phyloP scores from a whole-genome alignment of 169 alveolate species.

The Miamiensis avidus region DNA sequence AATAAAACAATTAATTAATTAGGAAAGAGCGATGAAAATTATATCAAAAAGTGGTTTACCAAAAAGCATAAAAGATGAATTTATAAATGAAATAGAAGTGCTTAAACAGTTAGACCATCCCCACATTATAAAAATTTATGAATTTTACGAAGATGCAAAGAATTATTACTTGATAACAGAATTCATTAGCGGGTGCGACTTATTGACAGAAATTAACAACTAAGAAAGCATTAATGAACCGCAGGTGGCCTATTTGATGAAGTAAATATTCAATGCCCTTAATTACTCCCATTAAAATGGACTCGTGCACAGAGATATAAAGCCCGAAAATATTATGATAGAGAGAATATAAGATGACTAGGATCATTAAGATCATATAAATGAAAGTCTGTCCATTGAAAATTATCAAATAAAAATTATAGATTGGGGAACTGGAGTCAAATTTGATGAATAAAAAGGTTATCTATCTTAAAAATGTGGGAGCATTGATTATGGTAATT shows the following conservation, averaged over 20 bases:
- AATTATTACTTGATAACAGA: slow-evolving; percentile 54
- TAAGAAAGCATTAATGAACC: slow-evolving; percentile 85
- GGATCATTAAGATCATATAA: slow-evolving; percentile 34
- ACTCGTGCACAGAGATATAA: slow-evolving; percentile 80
- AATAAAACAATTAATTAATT: not conserved
- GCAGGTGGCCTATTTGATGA: slow-evolving; percentile 75
- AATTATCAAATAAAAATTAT: not conserved
- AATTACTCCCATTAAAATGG: slow-evolving; percentile 59
- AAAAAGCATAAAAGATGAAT: slow-evolving; percentile 36
- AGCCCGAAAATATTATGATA: slow-evolving; percentile 83
- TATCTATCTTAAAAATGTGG: not conserved
- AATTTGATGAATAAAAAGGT: not conserved
- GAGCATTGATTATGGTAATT: not conserved
- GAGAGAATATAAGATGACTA: slow-evolving; percentile 46
- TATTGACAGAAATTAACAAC: slow-evolving; percentile 82
- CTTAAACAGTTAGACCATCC: slow-evolving; percentile 63
- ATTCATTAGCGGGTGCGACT: slow-evolving; percentile 91
- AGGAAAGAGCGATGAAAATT: slow-evolving; percentile 57
- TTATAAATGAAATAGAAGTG: slow-evolving; percentile 51
- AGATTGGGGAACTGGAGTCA: slow-evolving; percentile 36
- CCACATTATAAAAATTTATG: slow-evolving; percentile 54
- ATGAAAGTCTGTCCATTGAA: slow-evolving; percentile 16
- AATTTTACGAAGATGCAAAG: slow-evolving; percentile 49
- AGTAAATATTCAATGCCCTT: slow-evolving; percentile 67
- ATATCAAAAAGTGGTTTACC: slow-evolving; percentile 13